These are phyloP conservation scores for Bipolaris gigantea DNA, from an alignment of 2,329 filamentous ascomycete species.

Conservation along the genomic window DNA sequence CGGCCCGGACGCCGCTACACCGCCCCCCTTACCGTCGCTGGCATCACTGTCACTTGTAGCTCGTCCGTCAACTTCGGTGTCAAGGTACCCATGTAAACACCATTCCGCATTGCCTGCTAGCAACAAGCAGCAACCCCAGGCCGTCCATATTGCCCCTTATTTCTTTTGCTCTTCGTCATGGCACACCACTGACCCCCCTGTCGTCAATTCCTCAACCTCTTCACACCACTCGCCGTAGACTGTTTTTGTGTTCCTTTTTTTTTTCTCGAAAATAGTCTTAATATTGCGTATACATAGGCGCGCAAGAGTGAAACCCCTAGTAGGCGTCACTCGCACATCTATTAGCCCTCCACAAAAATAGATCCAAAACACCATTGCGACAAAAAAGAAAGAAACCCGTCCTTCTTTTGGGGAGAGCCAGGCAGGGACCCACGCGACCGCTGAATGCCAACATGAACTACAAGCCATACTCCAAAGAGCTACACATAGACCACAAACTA, in stretches of 20 bases:
- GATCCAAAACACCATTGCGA: constrained; percentile 22
- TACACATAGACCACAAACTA: constrained; percentile 8
- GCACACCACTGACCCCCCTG: neutral
- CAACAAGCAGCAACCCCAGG: neutral
- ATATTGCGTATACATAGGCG: constrained; percentile 34
- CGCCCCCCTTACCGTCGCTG: neutral
- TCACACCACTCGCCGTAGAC: neutral
- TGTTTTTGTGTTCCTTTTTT: constrained; percentile 2
- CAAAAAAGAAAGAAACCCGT: constrained; percentile 13
- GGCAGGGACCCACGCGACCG: constrained; percentile 16
- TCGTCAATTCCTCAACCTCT: neutral
- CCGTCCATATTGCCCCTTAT: neutral
- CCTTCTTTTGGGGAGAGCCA: constrained; percentile 25
- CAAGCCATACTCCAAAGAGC: constrained; percentile 15
- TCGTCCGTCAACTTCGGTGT: neutral
- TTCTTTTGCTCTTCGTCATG: neutral
- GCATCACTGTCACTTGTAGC: neutral
- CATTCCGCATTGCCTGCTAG: neutral
- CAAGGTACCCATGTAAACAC: neutral
- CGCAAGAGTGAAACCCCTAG: constrained; percentile 12
- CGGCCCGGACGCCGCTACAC: constrained; percentile 2
- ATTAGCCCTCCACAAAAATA: neutral
- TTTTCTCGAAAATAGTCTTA: constrained; percentile 13
- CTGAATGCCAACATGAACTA: constrained; percentile 22
- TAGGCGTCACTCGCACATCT: constrained; percentile 3